Percentiles rank a stretch among this genome's conserved stretches.
Evolutionary conservation across 2,329 filamentous ascomycete genomes (phyloP).

Genomic region (Passalora sequoiae): DNA sequence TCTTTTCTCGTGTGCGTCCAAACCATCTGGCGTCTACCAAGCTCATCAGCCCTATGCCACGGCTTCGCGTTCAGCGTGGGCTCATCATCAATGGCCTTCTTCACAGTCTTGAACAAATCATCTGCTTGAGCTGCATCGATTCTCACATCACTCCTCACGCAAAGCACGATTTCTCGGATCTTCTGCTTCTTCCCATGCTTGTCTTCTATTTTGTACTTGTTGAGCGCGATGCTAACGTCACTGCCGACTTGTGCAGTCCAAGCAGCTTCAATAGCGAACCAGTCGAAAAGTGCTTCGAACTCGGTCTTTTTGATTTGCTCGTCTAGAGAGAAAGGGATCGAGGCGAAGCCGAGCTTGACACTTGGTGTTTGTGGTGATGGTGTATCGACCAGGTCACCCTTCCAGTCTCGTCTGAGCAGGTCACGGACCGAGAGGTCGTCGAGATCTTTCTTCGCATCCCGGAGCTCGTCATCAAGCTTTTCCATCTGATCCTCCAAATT

Average conservation of each 20-base stretch:
- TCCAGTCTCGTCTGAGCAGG: constrained; percentile 46
- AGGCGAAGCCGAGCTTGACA: constrained; percentile 44
- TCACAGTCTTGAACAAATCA: constrained; percentile 39
- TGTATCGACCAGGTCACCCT: constrained; percentile 45
- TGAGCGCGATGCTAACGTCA: constrained; percentile 43
- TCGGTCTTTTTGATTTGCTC: constrained; percentile 45
- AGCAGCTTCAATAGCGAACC: constrained; percentile 46
- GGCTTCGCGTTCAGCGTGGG: constrained; percentile 38
- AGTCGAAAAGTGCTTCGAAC: constrained; percentile 45
- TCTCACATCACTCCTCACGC: constrained; percentile 43
- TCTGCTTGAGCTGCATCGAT: constrained; percentile 43
- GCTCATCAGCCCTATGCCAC: constrained; percentile 42
- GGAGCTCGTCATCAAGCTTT: constrained; percentile 39
- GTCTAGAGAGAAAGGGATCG: constrained; percentile 44
- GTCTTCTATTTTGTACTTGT: constrained; percentile 43
- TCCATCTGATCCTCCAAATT: constrained; percentile 41
- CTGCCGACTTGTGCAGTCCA: constrained; percentile 45
- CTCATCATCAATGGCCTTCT: constrained; percentile 40
- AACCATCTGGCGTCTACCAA: constrained; percentile 44
- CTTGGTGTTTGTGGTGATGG: constrained; percentile 44
- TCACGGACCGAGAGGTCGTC: constrained; percentile 41
- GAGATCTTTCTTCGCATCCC: constrained; percentile 42
- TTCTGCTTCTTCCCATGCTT: constrained; percentile 40
- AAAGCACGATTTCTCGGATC: constrained; percentile 44
- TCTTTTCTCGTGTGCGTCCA: constrained; percentile 39